A percentile compares a stretch with the other conserved stretches of the same genome.
Evolutionary conservation across 768 basidiomycete species (phyloP).

Genomic region (Psilocybe subaeruginosa): DNA sequence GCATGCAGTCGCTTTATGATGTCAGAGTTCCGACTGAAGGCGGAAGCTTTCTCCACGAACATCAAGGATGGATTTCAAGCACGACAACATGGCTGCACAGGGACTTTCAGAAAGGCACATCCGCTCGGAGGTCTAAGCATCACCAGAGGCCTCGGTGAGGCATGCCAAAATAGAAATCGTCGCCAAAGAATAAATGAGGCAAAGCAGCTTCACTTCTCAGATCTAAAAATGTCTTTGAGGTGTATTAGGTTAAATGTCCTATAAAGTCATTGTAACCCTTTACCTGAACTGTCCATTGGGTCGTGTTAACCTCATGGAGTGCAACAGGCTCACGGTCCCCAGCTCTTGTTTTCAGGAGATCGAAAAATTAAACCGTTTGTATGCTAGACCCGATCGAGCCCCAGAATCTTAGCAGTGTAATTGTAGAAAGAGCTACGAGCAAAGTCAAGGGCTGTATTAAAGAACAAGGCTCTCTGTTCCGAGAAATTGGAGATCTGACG

Average conservation of each 20-base stretch:
- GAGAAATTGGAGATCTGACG: not conserved
- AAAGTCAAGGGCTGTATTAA: not conserved
- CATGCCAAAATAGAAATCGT: not conserved
- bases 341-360: slow-evolving; percentile 1
- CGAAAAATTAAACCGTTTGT: not conserved
- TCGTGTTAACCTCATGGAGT: slow-evolving; percentile 11
- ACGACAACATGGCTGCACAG: not conserved
- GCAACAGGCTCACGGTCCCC: not conserved
- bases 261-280: not conserved
- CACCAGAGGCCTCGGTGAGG: not conserved
- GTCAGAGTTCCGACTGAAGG: not conserved
- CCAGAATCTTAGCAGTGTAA: not conserved
- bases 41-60: not conserved
- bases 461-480: not conserved
- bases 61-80: not conserved
- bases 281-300: not conserved
- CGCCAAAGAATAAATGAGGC: slow-evolving; percentile 9
- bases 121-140: not conserved
- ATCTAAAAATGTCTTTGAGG: not conserved
- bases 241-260: not conserved
- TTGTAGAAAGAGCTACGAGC: not conserved
- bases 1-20: not conserved
- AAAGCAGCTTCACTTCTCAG: slow-evolving; percentile 1
- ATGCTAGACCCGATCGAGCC: not conserved
- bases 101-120: not conserved